Percentiles rank a stretch among this genome's conserved stretches.
phyloP scores from a whole-genome alignment of 257 asterid genomes.

The Gardenia jasminoides region DNA sequence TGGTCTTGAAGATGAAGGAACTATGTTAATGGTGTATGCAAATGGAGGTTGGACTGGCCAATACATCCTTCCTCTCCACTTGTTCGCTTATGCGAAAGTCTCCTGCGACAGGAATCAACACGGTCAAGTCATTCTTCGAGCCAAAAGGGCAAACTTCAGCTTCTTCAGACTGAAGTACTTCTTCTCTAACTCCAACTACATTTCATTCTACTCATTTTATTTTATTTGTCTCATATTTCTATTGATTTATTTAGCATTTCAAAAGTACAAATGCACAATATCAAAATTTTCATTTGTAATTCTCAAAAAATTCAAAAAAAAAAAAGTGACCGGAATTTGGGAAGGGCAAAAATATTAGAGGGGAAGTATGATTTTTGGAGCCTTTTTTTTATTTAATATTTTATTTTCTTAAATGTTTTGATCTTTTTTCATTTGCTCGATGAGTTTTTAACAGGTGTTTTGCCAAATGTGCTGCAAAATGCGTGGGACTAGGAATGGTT shows the following conservation, averaged over 20 bases:
- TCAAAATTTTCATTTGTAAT: too few relatives aligned
- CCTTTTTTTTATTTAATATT: too few relatives aligned
- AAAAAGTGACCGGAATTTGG: too few relatives aligned
- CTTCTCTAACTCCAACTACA: neutral
- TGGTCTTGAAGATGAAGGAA: neutral
- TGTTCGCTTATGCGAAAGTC: slow-evolving; percentile 16
- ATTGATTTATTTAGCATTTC: too few relatives aligned
- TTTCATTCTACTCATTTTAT: neutral
- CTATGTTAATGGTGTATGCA: neutral
- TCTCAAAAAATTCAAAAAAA: too few relatives aligned
- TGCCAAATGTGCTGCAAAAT: neutral
- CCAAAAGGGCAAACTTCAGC: neutral
- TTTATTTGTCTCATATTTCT: too few relatives aligned
- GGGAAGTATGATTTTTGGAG: too few relatives aligned
- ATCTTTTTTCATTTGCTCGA: too few relatives aligned
- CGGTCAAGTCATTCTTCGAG: neutral
- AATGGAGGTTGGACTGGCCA: slow-evolving; percentile 12
- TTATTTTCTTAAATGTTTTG: neutral
- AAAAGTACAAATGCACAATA: too few relatives aligned
- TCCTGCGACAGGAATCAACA: slow-evolving; percentile 7
- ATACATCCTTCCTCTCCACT: slow-evolving; percentile 8
- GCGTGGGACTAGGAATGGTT: neutral
- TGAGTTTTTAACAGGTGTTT: neutral
- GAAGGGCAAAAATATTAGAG: too few relatives aligned
- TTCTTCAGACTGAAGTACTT: neutral